These are phyloP conservation scores for Cystofilobasidium bisporidii DNA, from an alignment of 768 basidiomycete genomes.

Conservation along the genomic window DNA sequence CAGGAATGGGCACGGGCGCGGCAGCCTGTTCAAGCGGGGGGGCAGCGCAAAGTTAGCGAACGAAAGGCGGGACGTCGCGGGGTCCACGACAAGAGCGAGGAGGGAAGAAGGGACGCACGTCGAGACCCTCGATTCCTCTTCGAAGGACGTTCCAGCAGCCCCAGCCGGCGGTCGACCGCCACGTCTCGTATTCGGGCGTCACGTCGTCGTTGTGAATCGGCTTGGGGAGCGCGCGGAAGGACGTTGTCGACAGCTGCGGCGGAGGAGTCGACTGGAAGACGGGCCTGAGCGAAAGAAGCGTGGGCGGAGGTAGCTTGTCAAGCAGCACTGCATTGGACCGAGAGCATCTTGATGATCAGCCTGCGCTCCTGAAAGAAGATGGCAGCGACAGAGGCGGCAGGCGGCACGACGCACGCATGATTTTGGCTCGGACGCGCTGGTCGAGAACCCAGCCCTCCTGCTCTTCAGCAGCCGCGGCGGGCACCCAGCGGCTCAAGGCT, in stretches of 20 bases:
- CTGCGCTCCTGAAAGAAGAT: too few relatives aligned
- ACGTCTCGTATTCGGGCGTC: not conserved
- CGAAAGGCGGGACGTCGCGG: too few relatives aligned
- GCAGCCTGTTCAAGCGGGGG: not conserved
- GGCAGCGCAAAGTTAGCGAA: not conserved
- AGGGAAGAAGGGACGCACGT: not conserved
- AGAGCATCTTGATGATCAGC: too few relatives aligned
- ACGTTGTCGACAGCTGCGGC: conserved; percentile 17
- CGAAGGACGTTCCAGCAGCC: conserved; percentile 27
- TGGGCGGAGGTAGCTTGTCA: conserved; percentile 1
- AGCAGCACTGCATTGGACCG: conserved; percentile 2
- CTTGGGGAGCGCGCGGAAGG: conserved; percentile 15
- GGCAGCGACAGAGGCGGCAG: not conserved
- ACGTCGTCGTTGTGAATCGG: conserved; percentile 17
- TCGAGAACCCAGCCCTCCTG: conserved; percentile 3
- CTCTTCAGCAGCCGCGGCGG: not conserved
- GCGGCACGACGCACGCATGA: not conserved
- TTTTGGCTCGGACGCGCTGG: not conserved
- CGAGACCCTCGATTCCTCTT: conserved; percentile 4
- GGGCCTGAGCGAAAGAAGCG: conserved; percentile 11
- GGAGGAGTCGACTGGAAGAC: conserved; percentile 15
- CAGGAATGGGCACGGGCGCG: conserved; percentile 10
- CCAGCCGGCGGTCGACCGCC: conserved; percentile 21
- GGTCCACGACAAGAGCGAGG: too few relatives aligned
- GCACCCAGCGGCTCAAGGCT: not conserved